Conservation (phyloP, 192 early-diverging fungal genomes). For the Coemansia sp. region DNA sequence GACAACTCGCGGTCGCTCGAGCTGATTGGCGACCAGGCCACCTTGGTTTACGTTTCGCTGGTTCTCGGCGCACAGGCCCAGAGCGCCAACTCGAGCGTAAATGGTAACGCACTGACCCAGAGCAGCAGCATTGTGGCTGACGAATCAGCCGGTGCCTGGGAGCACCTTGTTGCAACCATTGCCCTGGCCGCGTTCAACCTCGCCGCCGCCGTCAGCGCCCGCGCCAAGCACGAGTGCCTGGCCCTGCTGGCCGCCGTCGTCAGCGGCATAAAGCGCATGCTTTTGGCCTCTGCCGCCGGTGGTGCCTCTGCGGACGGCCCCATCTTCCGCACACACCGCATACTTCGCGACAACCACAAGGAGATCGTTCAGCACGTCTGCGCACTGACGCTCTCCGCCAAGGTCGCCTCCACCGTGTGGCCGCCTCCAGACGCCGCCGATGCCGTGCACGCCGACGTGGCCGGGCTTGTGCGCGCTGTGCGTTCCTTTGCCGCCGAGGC, state of each 20-base stretch:
- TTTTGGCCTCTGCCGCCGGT: conserved; percentile 67
- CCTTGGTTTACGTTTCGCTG: conserved; percentile 38
- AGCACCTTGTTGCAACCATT: conserved; percentile 47
- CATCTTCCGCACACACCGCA: conserved; percentile 59
- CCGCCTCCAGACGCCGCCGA: conserved; percentile 77
- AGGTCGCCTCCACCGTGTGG: conserved; percentile 82
- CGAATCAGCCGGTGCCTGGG: conserved; percentile 52
- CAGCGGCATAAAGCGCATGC: conserved; percentile 76
- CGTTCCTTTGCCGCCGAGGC: conserved; percentile 70
- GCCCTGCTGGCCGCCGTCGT: conserved; percentile 60
- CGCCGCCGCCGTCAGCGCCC: conserved; percentile 49
- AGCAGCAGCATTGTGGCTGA: not conserved
- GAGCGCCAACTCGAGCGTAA: not conserved
- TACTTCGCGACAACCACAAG: conserved; percentile 67
- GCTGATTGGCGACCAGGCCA: conserved; percentile 44
- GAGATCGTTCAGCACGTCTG: conserved; percentile 78
- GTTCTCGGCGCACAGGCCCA: conserved; percentile 16
- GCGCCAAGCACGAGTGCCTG: conserved; percentile 56
- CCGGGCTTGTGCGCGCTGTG: conserved; percentile 73
- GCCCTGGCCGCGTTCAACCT: conserved; percentile 55
- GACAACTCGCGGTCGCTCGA: conserved; percentile 27
- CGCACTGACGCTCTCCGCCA: conserved; percentile 79
- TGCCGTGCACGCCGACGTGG: conserved; percentile 70
- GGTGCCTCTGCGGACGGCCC: conserved; percentile 66
- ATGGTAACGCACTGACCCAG: not conserved